A percentile compares a stretch with the other conserved stretches of the same genome.
These are phyloP conservation scores for Pichia terricola DNA, from an alignment of 1,139 yeast genomes.

Conservation along the genomic window DNA sequence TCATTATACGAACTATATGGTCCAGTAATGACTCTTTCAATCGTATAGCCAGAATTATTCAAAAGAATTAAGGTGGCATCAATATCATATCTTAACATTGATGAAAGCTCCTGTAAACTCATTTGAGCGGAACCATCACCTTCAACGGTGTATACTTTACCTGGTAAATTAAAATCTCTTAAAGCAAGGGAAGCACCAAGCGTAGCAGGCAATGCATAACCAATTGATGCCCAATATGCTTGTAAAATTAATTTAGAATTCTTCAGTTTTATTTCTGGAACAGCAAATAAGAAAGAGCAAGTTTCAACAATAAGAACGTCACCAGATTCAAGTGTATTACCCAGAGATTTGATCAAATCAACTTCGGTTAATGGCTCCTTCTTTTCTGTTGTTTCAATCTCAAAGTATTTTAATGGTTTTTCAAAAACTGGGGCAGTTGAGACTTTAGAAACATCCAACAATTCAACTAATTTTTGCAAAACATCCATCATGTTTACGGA, in stretches of 20 bases:
- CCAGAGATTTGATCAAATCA: conserved; percentile 18
- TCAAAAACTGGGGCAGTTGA: conserved; percentile 13
- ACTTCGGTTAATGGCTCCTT: conserved; percentile 14
- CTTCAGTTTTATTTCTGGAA: conserved; percentile 38
- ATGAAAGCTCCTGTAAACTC: conserved; percentile 74
- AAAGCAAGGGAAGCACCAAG: conserved; percentile 69
- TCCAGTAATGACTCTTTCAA: conserved; percentile 77
- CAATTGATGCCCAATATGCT: conserved; percentile 72
- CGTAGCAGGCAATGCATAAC: conserved; percentile 78
- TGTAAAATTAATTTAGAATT: conserved; percentile 44
- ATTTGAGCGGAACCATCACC: conserved; percentile 92
- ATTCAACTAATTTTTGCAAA: conserved; percentile 30
- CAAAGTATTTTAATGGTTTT: conserved; percentile 2
- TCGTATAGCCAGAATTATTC: conserved; percentile 80
- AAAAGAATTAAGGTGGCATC: conserved; percentile 58
- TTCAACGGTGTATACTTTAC: conserved; percentile 60
- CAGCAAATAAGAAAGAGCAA: conserved; percentile 66
- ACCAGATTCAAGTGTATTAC: conserved; percentile 37
- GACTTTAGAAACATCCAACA: conserved; percentile 29
- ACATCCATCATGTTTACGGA: conserved; percentile 41
- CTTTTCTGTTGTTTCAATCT: conserved; percentile 1
- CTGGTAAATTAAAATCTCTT: conserved; percentile 40
- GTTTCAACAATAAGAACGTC: conserved; percentile 71
- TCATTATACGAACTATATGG: conserved; percentile 74
- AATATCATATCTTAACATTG: conserved; percentile 51